Base-by-base conservation (phyloP, 2,329 filamentous ascomycete genomes). In the Cordyceps militaris region DNA sequence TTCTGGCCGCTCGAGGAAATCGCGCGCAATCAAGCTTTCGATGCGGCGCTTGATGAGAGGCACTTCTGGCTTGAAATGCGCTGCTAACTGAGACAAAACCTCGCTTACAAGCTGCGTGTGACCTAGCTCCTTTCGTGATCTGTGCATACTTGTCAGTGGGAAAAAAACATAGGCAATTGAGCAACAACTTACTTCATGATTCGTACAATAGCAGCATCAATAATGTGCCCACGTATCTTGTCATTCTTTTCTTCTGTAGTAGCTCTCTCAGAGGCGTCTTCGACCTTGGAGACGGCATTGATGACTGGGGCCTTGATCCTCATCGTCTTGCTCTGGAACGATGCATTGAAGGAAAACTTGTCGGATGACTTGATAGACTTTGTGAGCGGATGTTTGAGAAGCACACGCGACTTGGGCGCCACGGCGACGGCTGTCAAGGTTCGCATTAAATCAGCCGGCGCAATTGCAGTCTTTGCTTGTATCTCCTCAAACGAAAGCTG, bases 261-360 rank as follows among this genome's bases (percentile, higher is more conserved):
- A 70, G 83, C 85, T 49, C 85, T 76, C 71, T 88, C 84, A 3
- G 82, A 77, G 62, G 82, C 76, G 54, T 84, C 90, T 73, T 97
- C 93, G 1, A 96, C 88, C 73, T 91, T 94, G 69, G 91, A 95
- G 19, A 86, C 82, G 1, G 85, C 83, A 51, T 84, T 88, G 63
- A 96, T 88, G 5, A 94, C 87, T 23, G 90, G 90, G 21, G 94
- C 89, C 71, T 96, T 96, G 73, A 97, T 90, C 70, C 89, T 91
- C 66, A 94, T 81, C 51, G 88, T 85, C 68, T 90, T 91, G 73
- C 89, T 92, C 49, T 83, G 79, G 73, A 96, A 97, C 14, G 84
- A 78, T 32, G 85, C 76, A 68, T 97, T 97, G 77, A 92, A 96
- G 9, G 75, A 80, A 70, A 97, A 97, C 26, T 74, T 80, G 70